Evolutionary conservation across 306 rosid genomes (phyloP), one percentile per base, ranked within the genome.

Genomic region (Pueraria montana): DNA sequence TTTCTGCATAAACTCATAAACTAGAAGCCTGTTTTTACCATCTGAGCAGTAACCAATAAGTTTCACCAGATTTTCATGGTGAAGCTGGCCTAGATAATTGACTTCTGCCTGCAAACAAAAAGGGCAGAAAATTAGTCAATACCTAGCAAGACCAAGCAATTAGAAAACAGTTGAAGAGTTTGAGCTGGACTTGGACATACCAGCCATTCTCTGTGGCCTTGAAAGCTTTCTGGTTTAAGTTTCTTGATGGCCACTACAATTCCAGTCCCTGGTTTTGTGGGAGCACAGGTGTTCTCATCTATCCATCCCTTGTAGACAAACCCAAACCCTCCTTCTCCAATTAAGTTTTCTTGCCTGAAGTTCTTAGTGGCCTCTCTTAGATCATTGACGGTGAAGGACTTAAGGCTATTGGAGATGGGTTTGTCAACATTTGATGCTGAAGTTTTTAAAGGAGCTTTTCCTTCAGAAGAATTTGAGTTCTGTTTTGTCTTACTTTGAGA

Each of bases 161-260:
- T 40, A 46, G 18, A 65, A 65, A 84, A 46, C 32, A 50, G 46
- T 4, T 80, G 24, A 80, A 46, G 83, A 72, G 78, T 65, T 77
- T 63, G 53, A 43, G 34, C 75, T 84, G 65, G 46, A 66, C 16
- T 66, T 38, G 49, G 18, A 88, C 98, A 12, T 87, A 95, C 98
- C 67, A 96, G 98, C 98, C 99, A 96, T 86, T 96, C 98, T 81
- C 89, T 91, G 93, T 96, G 97, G 32, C 99, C 98, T 86, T 93
- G 98, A 88, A 92, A 94, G 89, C 99, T 92, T 84, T 91, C 98
- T 73, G 86, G 92, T 81, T 93, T 96, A 85, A 96, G 99, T 49
- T 78, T 88, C 91, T 96, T 96, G 81, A 96, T 87, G 48, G 98
- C 99, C 55, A 93, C 99, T 53, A 96, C 94, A 48, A 90, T 90